Conservation (phyloP, 441 rosid genomes). For the Monsonia emarginata region DNA sequence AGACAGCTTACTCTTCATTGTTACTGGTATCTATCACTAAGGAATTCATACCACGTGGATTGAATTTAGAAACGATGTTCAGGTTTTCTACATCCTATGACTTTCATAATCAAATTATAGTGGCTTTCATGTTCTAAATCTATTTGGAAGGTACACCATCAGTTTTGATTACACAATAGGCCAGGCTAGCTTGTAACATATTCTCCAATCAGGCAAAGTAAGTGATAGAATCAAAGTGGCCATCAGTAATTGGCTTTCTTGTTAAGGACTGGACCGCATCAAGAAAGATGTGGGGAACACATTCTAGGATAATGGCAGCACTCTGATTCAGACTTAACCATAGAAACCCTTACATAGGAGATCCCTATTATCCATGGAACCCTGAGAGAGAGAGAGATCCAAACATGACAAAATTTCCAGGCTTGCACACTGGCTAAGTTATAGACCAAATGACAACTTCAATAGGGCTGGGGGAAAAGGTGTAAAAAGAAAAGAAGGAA, state of each 20-base stretch:
- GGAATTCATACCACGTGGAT: neutral
- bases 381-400: too few relatives aligned
- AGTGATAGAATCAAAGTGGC: neutral
- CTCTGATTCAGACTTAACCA: too few relatives aligned
- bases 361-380: too few relatives aligned
- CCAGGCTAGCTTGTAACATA: neutral
- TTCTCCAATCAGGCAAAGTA: neutral
- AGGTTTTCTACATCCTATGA: neutral
- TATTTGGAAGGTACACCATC: neutral
- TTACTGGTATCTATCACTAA: neutral
- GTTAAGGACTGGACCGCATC: too few relatives aligned
- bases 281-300: too few relatives aligned
- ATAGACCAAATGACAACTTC: neutral
- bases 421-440: too few relatives aligned
- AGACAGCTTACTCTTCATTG: constrained; percentile 1
- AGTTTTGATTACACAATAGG: neutral
- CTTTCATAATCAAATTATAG: neutral
- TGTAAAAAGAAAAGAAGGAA: too few relatives aligned
- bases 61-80: neutral
- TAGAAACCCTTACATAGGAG: too few relatives aligned
- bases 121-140: neutral
- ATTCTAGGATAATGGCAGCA: too few relatives aligned
- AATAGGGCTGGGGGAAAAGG: too few relatives aligned
- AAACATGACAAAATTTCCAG: too few relatives aligned
- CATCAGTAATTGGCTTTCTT: neutral